phyloP scores from a whole-genome alignment of 106 monocot genomes.

The Narthecium ossifragum region DNA sequence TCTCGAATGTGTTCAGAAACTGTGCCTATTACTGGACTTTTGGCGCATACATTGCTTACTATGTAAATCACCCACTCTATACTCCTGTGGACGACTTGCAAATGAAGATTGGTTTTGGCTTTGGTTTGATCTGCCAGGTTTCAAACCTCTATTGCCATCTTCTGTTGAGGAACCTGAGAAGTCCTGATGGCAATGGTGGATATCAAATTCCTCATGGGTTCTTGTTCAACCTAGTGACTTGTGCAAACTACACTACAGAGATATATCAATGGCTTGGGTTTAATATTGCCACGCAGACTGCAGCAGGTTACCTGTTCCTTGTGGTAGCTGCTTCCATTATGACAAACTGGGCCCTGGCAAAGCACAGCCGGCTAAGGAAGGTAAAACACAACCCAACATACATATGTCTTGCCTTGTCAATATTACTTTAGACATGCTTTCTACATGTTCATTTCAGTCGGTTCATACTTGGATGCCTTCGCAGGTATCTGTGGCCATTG shows the following conservation, averaged over 20 bases:
- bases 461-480: too few relatives aligned
- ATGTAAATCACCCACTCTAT: constrained; percentile 78
- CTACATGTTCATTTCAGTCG: too few relatives aligned
- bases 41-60: constrained; percentile 76
- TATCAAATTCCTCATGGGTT: constrained; percentile 81
- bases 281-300: constrained; percentile 84
- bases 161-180: constrained; percentile 70
- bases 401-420: too few relatives aligned
- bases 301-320: constrained; percentile 79
- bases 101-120: constrained; percentile 75
- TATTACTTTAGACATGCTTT: too few relatives aligned
- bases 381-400: too few relatives aligned
- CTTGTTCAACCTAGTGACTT: constrained; percentile 80
- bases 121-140: constrained; percentile 73
- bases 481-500: too few relatives aligned
- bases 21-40: constrained; percentile 92
- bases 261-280: constrained; percentile 96
- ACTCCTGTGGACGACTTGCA: constrained; percentile 72
- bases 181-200: constrained; percentile 57
- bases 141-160: constrained; percentile 91
- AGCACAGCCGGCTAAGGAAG: constrained; percentile 72
- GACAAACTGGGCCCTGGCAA: constrained; percentile 80
- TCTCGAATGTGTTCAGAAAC: constrained; percentile 86
- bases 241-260: constrained; percentile 88
- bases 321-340: constrained; percentile 64